Evolutionary conservation across 2,329 filamentous ascomycete species (phyloP), one percentile per base, ranked within the genome.

Genomic region (Colletotrichum siamense): DNA sequence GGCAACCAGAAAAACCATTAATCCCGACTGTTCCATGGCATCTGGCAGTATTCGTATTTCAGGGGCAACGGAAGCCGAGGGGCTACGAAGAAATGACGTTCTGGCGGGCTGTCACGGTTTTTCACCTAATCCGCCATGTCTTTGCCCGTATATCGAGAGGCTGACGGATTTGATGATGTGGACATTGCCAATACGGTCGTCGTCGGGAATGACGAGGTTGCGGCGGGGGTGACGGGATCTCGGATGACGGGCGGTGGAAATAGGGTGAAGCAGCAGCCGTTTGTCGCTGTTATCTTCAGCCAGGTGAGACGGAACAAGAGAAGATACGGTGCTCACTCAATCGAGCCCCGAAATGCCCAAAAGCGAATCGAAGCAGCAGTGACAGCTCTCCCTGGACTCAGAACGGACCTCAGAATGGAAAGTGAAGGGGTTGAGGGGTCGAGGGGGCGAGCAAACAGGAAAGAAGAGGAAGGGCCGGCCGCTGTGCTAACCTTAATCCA

Each of bases 401-500:
- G 36, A 44, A 28, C 10, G 34, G 28, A 49, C 13, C 34, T 22
- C 49, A 32, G 55, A 63, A 39, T 15, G 15, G 55, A 9, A 52
- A 49, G 68, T 39, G 39, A 44, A 39, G 28, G 44, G 64, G 28
- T 13, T 24, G 28, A 55, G 64, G 49, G 65, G 26, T 28, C 55
- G 59, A 62, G 32, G 59, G 12, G 22, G 32, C 28, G 59, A 22
- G 59, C 22, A 59, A 71, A 66, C 61, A 24, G 73, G 65, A 69
- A 59, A 36, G 55, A 59, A 12, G 24, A 73, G 59, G 26, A 65
- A 30, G 39, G 39, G 34, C 28, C 26, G 55, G 34, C 30, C 9
- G 22, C 16, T 13, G 13, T 26, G 15, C 73, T 76, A 76, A 76
- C 73, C 64, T 65, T 73, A 49, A 76, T 73, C 70, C 57, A 10